Evolutionary conservation across 495 filamentous ascomycete species (phyloP).

Genomic region (Emericellopsis terricola): DNA sequence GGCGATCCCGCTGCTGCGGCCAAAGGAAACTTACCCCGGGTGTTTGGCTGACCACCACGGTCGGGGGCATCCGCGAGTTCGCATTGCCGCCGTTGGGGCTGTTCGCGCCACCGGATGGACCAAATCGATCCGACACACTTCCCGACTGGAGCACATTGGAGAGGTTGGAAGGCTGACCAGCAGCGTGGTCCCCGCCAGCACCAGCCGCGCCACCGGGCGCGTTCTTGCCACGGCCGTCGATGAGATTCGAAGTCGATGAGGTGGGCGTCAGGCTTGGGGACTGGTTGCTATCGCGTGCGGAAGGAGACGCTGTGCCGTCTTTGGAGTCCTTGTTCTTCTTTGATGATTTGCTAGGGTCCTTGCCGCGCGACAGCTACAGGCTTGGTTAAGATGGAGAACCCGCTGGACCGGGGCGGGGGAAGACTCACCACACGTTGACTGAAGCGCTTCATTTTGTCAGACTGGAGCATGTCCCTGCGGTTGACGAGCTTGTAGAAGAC

Average conservation of each 20-base stretch:
- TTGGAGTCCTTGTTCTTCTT: conserved; percentile 81
- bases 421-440: conserved; percentile 92
- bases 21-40: conserved; percentile 52
- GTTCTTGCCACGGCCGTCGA: conserved; percentile 70
- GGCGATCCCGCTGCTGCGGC: conserved; percentile 2
- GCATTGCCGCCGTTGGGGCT: conserved; percentile 45
- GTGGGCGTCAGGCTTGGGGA: conserved; percentile 49
- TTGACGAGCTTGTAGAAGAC: too few relatives aligned
- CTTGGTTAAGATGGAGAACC: conserved; percentile 2
- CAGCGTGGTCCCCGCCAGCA: conserved; percentile 27
- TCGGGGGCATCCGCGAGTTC: conserved; percentile 58
- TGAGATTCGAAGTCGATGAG: conserved; percentile 74
- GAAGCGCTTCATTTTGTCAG: conserved; percentile 83
- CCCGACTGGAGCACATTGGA: conserved; percentile 9
- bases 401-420: neutral
- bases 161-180: conserved; percentile 16
- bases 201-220: conserved; percentile 50
- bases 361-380: conserved; percentile 80
- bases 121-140: conserved; percentile 25
- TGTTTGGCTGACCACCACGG: conserved; percentile 90
- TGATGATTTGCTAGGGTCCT: conserved; percentile 79
- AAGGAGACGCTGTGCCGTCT: conserved; percentile 62
- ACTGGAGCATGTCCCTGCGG: conserved; percentile 18
- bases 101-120: conserved; percentile 16
- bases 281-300: conserved; percentile 38